These are phyloP conservation scores for Daldinia vernicosa DNA, from an alignment of 495 filamentous ascomycete genomes.

Conservation along the genomic window DNA sequence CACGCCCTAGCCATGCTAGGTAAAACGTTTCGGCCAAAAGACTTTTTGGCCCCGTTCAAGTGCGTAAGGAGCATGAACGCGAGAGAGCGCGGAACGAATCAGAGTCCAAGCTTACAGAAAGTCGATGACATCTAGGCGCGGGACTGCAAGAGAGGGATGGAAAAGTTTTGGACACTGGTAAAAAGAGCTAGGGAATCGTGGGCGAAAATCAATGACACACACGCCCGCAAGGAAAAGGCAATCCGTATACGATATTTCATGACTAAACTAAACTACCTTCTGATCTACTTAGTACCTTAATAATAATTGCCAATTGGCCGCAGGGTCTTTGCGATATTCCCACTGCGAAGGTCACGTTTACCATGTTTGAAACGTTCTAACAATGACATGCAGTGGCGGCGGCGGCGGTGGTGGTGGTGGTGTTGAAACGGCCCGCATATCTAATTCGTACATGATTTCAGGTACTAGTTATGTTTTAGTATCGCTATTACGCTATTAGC, in stretches of 20 bases:
- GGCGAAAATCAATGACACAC: not conserved
- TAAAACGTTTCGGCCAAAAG: slow-evolving; percentile 32
- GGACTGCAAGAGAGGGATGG: slow-evolving; percentile 16
- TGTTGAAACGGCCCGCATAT: slow-evolving; percentile 30
- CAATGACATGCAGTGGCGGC: slow-evolving; percentile 3
- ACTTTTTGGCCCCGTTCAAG: slow-evolving; percentile 24
- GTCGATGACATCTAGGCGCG: slow-evolving; percentile 25
- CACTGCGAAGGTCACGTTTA: slow-evolving; percentile 21
- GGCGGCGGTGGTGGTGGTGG: not conserved
- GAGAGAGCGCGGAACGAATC: slow-evolving; percentile 24
- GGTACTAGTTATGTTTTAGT: not conserved
- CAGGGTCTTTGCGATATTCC: slow-evolving; percentile 2
- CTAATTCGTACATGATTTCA: slow-evolving; percentile 1
- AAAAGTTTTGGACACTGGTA: slow-evolving; percentile 1
- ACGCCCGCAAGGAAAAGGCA: slow-evolving; percentile 6
- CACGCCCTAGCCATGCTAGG: slow-evolving; percentile 36
- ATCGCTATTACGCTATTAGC: not conserved
- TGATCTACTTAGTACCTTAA: slow-evolving; percentile 26
- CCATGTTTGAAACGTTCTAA: slow-evolving; percentile 1
- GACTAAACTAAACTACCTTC: slow-evolving; percentile 30
- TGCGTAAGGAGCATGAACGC: slow-evolving; percentile 18
- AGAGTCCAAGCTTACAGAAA: slow-evolving; percentile 6
- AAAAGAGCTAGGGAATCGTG: slow-evolving; percentile 6
- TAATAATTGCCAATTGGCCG: slow-evolving; percentile 34
- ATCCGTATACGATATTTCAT: slow-evolving; percentile 41